Percentiles rank a stretch among this genome's conserved stretches.
Evolutionary conservation across 2,329 filamentous ascomycete species (phyloP).

Genomic region (Xylaria sp.): DNA sequence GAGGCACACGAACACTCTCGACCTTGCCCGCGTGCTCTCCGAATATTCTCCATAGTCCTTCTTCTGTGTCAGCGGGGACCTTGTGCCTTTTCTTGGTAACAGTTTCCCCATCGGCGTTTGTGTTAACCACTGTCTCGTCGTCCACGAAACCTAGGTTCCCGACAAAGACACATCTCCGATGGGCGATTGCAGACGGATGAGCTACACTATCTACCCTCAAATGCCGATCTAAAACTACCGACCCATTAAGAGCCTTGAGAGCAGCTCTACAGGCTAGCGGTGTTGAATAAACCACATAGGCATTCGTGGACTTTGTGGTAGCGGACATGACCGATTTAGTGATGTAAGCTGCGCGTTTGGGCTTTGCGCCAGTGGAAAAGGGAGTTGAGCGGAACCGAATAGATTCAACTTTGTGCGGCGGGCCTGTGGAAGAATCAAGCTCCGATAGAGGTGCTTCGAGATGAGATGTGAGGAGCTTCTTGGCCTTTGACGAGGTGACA

Average conservation of each 20-base stretch:
- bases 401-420: conserved; percentile 82
- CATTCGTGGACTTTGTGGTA: conserved; percentile 93
- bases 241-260: conserved; percentile 82
- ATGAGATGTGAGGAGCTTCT: conserved; percentile 80
- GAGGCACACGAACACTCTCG: conserved; percentile 91
- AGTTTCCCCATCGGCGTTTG: conserved; percentile 72
- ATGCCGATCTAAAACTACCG: conserved; percentile 84
- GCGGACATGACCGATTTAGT: conserved; percentile 90
- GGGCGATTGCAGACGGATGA: conserved; percentile 83
- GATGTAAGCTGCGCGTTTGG: conserved; percentile 94
- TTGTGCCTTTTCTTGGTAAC: conserved; percentile 79
- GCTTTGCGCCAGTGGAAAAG: conserved; percentile 79
- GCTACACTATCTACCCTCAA: conserved; percentile 91
- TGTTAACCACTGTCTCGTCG: conserved; percentile 79
- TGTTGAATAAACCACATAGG: conserved; percentile 90
- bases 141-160: conserved; percentile 97
- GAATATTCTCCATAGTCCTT: conserved; percentile 90
- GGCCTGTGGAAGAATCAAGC: conserved; percentile 58
- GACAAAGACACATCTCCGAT: conserved; percentile 93
- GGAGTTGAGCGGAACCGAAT: conserved; percentile 94
- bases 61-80: conserved; percentile 85
- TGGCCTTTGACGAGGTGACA: conserved; percentile 83
- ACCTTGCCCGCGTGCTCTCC: conserved; percentile 78
- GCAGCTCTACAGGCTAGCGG: conserved; percentile 79
- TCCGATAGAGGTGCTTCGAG: conserved; percentile 77